Evolutionary conservation across 106 monocot genomes (phyloP).

Genomic region (Dendrobium chrysotoxum): DNA sequence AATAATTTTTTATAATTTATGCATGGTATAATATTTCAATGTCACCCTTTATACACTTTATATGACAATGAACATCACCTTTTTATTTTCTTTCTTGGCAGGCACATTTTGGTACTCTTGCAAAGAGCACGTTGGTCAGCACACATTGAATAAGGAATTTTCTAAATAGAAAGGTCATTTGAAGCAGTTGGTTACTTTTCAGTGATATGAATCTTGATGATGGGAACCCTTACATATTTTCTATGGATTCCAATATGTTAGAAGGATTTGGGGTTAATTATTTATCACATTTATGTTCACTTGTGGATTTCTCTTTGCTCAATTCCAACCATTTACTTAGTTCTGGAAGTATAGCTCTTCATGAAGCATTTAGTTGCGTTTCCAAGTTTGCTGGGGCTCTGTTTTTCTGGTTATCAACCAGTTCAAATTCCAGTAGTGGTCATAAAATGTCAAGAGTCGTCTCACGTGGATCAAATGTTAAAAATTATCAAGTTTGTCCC

Average conservation of each 20-base stretch:
- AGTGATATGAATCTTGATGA: conserved; percentile 2
- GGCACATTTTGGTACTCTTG: not conserved
- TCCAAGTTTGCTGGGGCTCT: conserved; percentile 69
- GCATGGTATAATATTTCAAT: not conserved
- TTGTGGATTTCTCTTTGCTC: conserved; percentile 45
- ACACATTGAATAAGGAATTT: not conserved
- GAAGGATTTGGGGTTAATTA: conserved; percentile 45
- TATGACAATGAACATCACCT: not conserved
- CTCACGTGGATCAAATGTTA: conserved; percentile 17
- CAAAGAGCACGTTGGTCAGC: not conserved
- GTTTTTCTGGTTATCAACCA: conserved; percentile 57
- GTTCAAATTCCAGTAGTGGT: conserved; percentile 31
- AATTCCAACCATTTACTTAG: conserved; percentile 34
- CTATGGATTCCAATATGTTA: conserved; percentile 35
- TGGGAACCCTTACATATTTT: conserved; percentile 21
- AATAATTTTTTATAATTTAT: not conserved
- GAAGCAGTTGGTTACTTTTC: not conserved
- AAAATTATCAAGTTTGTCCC: conserved; percentile 12
- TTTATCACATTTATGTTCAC: conserved; percentile 45
- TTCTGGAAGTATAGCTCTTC: conserved; percentile 54
- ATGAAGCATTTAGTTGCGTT: conserved; percentile 45
- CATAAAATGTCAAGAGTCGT: conserved; percentile 15
- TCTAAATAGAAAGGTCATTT: not conserved
- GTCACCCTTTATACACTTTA: not conserved
- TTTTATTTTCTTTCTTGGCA: not conserved